These are phyloP conservation scores for Malassezia cuniculi DNA, from an alignment of 1,284 basidiomycete species.

Conservation along the genomic window DNA sequence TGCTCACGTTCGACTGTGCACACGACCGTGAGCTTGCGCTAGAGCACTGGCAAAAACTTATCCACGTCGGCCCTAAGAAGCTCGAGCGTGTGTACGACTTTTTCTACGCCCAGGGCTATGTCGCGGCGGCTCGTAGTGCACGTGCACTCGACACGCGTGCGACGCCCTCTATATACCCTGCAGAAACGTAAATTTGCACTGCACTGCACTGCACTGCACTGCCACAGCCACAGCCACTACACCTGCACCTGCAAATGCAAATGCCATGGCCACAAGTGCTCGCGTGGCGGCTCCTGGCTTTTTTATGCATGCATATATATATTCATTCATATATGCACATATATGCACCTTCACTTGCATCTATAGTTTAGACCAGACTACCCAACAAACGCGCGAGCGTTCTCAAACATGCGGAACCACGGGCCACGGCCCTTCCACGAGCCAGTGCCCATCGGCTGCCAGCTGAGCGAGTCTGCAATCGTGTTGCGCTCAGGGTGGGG, in stretches of 20 bases:
- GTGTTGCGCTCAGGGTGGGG: conserved; percentile 53
- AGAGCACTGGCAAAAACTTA: conserved; percentile 27
- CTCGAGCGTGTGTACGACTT: conserved; percentile 40
- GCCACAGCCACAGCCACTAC: no score
- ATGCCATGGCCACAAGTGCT: no score
- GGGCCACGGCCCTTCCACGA: conserved; percentile 57
- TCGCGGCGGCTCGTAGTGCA: conserved; percentile 25
- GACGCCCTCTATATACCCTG: no score
- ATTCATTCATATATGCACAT: no score
- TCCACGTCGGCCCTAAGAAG: conserved; percentile 41
- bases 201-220: no score
- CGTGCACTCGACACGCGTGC: no score
- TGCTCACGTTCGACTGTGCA: conserved; percentile 29
- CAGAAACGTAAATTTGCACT: no score
- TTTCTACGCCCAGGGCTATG: conserved; percentile 37
- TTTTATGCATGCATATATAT: no score
- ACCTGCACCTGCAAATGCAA: no score
- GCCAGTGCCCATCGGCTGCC: conserved; percentile 21
- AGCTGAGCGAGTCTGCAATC: conserved; percentile 41
- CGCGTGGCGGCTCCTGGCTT: no score
- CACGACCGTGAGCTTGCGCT: conserved; percentile 31
- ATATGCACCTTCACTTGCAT: no score
- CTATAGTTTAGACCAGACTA: no score
- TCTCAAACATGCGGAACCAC: conserved; percentile 92
- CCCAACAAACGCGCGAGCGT: conserved; percentile 53